Base-by-base conservation (phyloP, 2,329 filamentous ascomycete genomes). In the Chalaropsis thielavioides region DNA sequence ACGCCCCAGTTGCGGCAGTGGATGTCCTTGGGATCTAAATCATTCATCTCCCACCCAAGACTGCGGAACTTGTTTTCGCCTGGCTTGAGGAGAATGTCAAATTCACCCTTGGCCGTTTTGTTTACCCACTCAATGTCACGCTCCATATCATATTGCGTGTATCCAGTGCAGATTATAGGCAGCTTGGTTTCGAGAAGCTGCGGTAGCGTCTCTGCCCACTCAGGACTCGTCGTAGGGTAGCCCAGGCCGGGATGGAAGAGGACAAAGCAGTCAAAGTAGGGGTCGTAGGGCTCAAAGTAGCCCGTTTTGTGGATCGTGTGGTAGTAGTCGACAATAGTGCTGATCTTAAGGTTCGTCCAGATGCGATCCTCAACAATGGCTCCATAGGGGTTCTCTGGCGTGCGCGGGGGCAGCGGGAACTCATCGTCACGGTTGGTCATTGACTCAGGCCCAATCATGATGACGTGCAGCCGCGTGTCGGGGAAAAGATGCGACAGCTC, bases 201-300 rank as follows among this genome's bases (percentile, higher is more conserved):
- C 1, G 94, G 94, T 7, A 99, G 76, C 0, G 94, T 97, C 71
- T 92, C 86, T 67, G 88, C 83, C 94, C 95, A 99, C 75, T 99
- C 94, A 71, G 95, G 89, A 63, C 89, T 89, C 72, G 88, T 92
- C 15, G 92, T 90, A 0, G 95, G 92, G 74, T 99, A 94, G 13
- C 94, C 95, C 19, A 99, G 82, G 8, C 95, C 95, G 0, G 95
- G 95, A 72, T 99, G 95, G 80, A 97, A 99, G 62, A 96, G 82
- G 71, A 99, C 86, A 73, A 99, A 96, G 75, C 89, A 94, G 78
- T 99, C 94, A 74, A 99, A 96, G 77, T 99, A 99, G 0, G 94
- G 94, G 73, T 99, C 94, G 73, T 95, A 96, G 0, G 95, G 94
- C 66, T 89, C 85, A 77, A 97, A 99, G 73, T 92, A 83, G 60